These are phyloP conservation scores for Mrakia hoshinonis DNA, from an alignment of 768 basidiomycete genomes.

Conservation along the genomic window DNA sequence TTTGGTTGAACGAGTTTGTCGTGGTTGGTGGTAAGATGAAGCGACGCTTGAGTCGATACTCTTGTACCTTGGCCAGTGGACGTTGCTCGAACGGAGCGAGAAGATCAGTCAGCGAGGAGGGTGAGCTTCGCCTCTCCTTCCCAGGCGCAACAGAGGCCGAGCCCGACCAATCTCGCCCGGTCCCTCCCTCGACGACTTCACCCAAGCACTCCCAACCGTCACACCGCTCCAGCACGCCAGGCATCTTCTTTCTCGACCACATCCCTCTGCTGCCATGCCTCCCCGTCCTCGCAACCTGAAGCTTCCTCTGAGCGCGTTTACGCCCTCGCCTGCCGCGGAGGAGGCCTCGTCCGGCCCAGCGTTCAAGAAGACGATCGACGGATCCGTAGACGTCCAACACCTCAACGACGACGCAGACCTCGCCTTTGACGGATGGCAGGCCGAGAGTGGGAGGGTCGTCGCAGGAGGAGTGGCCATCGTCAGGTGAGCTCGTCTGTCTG, in stretches of 20 bases:
- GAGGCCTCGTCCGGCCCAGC: not conserved
- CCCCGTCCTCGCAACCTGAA: constrained; percentile 9
- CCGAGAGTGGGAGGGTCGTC: not conserved
- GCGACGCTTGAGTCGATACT: not conserved
- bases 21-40: not conserved
- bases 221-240: not conserved
- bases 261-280: not conserved
- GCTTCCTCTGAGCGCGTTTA: constrained; percentile 7
- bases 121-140: not conserved
- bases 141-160: no score
- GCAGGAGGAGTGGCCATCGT: not conserved
- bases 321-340: not conserved
- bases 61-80: not conserved
- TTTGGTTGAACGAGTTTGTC: not conserved
- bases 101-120: constrained; percentile 2
- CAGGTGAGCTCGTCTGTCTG: not conserved
- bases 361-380: not conserved
- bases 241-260: no score
- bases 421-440: not conserved
- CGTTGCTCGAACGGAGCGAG: not conserved
- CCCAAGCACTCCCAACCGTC: not conserved
- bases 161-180: not conserved
- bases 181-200: not conserved
- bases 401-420: not conserved
- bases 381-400: not conserved